Evolutionary conservation across 2,329 filamentous ascomycete genomes (phyloP), one percentile per base, ranked within the genome.

Genomic region (Paraphaeosphaeria minitans): DNA sequence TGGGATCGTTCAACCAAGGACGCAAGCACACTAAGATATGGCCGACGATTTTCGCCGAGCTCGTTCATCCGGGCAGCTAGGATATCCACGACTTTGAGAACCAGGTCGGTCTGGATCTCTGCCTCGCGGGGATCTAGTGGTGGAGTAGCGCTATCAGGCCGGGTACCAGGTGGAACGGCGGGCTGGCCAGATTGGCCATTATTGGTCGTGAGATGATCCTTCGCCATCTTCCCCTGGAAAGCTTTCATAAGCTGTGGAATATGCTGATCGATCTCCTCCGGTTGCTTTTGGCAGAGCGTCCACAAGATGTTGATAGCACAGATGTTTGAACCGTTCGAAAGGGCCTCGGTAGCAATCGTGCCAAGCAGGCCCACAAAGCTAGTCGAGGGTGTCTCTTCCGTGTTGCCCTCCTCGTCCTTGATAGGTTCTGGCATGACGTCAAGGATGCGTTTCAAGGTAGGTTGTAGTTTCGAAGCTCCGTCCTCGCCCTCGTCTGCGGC

Each of bases 1-100:
- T 91, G 86, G 0, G 95, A 98, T 73, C 97, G 95, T 77, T 99
- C 95, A 3, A 99, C 94, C 22, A 99, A 83, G 19, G 93, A 95
- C 4, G 95, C 95, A 35, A 99, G 82, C 4, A 98, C 94, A 72
- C 93, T 98, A 1, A 99, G 85, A 80, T 98, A 99, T 0, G 95
- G 94, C 47, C 96, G 85, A 45, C 95, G 85, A 72, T 94, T 92
- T 66, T 99, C 95, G 1, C 92, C 93, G 13, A 99, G 84, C 39
- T 90, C 89, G 68, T 95, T 93, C 88, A 99, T 98, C 45, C 95
- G 89, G 64, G 93, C 85, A 1, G 95, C 92, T 22, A 96, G 91
- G 58, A 97, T 88, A 70, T 98, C 93, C 61, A 99, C 93, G 10
- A 93, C 92, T 79, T 98, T 98, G 71, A 97, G 89, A 77, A 98